Evolutionary conservation across 2,329 filamentous ascomycete species (phyloP).

Genomic region (Claviceps pusilla): DNA sequence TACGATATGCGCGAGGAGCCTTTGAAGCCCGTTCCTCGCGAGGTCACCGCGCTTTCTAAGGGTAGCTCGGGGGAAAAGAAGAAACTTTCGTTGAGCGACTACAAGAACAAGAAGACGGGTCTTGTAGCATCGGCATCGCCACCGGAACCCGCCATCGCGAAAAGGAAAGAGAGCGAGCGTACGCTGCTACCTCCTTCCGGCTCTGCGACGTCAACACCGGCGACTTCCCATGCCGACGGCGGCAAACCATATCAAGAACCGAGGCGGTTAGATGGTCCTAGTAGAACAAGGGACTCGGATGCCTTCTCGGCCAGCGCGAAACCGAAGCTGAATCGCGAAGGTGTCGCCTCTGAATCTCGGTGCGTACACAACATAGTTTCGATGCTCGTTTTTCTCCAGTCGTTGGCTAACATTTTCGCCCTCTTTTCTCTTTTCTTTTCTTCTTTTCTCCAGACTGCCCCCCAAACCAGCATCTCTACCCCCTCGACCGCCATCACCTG

Average conservation of each 20-base stretch:
- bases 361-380: neutral
- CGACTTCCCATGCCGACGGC: neutral
- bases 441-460: constrained; percentile 15
- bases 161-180: constrained; percentile 19
- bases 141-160: constrained; percentile 18
- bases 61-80: constrained; percentile 32
- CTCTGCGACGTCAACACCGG: constrained; percentile 7
- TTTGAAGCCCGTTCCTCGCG: constrained; percentile 22
- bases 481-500: constrained; percentile 25
- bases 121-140: constrained; percentile 21
- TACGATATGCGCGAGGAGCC: constrained; percentile 42
- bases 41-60: constrained; percentile 25
- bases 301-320: neutral
- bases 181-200: constrained; percentile 11
- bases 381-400: neutral
- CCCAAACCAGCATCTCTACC: constrained; percentile 23
- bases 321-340: constrained; percentile 4
- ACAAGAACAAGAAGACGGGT: constrained; percentile 37
- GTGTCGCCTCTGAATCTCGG: constrained; percentile 5
- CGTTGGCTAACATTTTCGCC: neutral
- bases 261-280: constrained; percentile 6
- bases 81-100: constrained; percentile 44
- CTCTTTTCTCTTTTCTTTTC: neutral
- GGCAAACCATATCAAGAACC: constrained; percentile 1
- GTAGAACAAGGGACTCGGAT: constrained; percentile 4